Percentiles rank a stretch among this genome's conserved stretches.
phyloP scores from a whole-genome alignment of 2,329 filamentous ascomycete species.

The Colletotrichum sp. region DNA sequence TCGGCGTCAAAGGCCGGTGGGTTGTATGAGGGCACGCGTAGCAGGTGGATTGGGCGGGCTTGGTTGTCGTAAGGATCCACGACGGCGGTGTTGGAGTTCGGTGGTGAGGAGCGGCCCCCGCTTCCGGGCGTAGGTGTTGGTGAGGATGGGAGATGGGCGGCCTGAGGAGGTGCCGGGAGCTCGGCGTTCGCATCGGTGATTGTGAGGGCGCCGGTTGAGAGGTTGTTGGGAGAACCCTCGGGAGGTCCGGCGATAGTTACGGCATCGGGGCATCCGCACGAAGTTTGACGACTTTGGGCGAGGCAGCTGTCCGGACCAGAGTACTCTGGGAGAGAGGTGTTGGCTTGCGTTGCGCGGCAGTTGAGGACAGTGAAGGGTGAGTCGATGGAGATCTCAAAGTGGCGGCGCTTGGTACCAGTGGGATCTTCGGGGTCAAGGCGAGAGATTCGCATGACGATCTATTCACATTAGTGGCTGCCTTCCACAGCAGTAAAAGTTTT shows the following conservation, averaged over 20 bases:
- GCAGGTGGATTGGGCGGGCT: slow-evolving; percentile 80
- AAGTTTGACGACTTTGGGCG: slow-evolving; percentile 47
- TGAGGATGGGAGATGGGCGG: slow-evolving; percentile 53
- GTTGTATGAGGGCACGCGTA: slow-evolving; percentile 85
- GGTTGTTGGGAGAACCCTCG: slow-evolving; percentile 67
- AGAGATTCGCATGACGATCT: slow-evolving; percentile 93
- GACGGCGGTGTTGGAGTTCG: slow-evolving; percentile 3
- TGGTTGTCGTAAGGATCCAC: slow-evolving; percentile 26
- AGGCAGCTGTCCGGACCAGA: slow-evolving; percentile 50
- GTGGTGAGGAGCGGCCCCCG: slow-evolving; percentile 2
- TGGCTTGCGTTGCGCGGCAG: slow-evolving; percentile 90
- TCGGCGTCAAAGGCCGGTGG: slow-evolving; percentile 88
- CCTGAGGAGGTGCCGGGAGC: slow-evolving; percentile 56
- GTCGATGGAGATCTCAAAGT: slow-evolving; percentile 96
- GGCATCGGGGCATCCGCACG: slow-evolving; percentile 62
- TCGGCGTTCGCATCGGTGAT: slow-evolving; percentile 38
- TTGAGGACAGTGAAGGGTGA: slow-evolving; percentile 93
- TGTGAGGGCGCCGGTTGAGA: slow-evolving; percentile 57
- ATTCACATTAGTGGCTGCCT: background rate
- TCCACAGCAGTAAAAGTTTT: background rate
- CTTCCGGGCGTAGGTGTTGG: slow-evolving; percentile 23
- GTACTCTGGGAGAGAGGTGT: slow-evolving; percentile 86
- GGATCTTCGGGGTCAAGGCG: slow-evolving; percentile 81
- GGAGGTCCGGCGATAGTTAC: slow-evolving; percentile 68
- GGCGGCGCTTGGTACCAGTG: slow-evolving; percentile 72